These are phyloP conservation scores for Fusarium praegraminearum DNA, from an alignment of 2,329 filamentous ascomycete species.

Conservation along the genomic window DNA sequence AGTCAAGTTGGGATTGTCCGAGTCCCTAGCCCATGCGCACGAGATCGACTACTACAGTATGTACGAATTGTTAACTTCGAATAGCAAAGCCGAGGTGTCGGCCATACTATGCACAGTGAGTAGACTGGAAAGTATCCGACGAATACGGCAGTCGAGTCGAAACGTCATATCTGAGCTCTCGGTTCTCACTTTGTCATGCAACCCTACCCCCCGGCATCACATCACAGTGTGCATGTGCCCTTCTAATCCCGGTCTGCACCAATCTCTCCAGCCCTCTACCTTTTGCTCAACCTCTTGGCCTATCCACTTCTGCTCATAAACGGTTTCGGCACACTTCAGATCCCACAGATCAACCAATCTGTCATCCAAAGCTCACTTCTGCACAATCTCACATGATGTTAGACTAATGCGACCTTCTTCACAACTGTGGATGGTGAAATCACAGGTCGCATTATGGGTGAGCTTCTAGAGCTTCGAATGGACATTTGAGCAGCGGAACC, in stretches of 20 bases:
- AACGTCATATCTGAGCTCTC: conserved; percentile 41
- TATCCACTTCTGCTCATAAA: conserved; percentile 35
- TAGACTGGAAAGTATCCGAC: background rate
- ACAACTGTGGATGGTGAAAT: conserved; percentile 40
- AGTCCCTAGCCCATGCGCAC: conserved; percentile 18
- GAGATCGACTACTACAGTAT: conserved; percentile 5
- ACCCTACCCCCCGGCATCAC: conserved; percentile 30
- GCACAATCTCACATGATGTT: conserved; percentile 47
- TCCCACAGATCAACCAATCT: conserved; percentile 33
- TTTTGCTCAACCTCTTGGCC: conserved; percentile 11
- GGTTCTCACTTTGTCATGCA: conserved; percentile 39
- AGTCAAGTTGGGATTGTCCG: conserved; percentile 29
- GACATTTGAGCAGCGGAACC: conserved; percentile 28
- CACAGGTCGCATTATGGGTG: conserved; percentile 31
- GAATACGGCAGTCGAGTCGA: conserved; percentile 35
- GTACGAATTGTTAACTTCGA: conserved; percentile 22
- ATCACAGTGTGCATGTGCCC: conserved; percentile 41
- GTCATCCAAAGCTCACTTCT: conserved; percentile 23
- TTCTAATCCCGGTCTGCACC: conserved; percentile 30
- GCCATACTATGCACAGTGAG: background rate
- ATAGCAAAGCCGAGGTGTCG: conserved; percentile 32
- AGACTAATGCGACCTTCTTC: conserved; percentile 46
- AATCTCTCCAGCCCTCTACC: conserved; percentile 35
- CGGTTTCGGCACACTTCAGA: conserved; percentile 30
- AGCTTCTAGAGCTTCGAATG: conserved; percentile 29